These are phyloP conservation scores for Citrus sp. DNA, from an alignment of 345 rosid species.

Conservation along the genomic window DNA sequence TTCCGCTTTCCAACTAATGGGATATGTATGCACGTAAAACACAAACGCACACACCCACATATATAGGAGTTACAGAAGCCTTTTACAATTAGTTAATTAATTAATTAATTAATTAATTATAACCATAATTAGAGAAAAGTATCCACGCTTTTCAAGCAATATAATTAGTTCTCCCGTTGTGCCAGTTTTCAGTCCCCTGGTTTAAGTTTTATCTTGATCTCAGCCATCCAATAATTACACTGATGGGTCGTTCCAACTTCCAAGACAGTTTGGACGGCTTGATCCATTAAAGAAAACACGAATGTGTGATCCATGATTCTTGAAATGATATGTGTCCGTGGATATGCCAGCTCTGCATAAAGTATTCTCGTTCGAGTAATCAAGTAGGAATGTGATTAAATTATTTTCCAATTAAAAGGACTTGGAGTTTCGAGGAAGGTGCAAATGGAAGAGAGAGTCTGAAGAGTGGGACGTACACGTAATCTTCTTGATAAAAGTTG, in stretches of 20 bases:
- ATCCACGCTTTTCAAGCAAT: too few species aligned
- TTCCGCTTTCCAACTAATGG: too few species aligned
- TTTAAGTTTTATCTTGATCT: not conserved
- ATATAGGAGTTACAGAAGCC: too few species aligned
- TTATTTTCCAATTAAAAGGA: not conserved
- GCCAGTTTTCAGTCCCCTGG: too few species aligned
- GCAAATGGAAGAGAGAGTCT: not conserved
- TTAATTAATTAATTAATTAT: too few species aligned
- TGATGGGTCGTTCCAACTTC: not conserved
- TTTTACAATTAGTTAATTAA: too few species aligned
- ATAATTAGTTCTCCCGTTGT: too few species aligned
- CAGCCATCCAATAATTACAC: not conserved
- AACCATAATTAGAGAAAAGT: too few species aligned
- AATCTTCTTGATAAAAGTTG: not conserved
- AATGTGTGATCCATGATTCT: not conserved
- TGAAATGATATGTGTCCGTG: not conserved
- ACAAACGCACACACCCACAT: too few species aligned
- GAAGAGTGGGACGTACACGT: not conserved
- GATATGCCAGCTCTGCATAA: not conserved
- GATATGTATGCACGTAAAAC: too few species aligned
- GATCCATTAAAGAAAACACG: not conserved
- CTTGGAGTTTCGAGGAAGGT: constrained; percentile 44
- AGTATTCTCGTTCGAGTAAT: not conserved
- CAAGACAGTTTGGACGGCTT: constrained; percentile 6
- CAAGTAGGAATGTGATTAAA: not conserved